These are phyloP conservation scores for Fusarium redolens DNA, from an alignment of 2,329 filamentous ascomycete species.

Conservation along the genomic window DNA sequence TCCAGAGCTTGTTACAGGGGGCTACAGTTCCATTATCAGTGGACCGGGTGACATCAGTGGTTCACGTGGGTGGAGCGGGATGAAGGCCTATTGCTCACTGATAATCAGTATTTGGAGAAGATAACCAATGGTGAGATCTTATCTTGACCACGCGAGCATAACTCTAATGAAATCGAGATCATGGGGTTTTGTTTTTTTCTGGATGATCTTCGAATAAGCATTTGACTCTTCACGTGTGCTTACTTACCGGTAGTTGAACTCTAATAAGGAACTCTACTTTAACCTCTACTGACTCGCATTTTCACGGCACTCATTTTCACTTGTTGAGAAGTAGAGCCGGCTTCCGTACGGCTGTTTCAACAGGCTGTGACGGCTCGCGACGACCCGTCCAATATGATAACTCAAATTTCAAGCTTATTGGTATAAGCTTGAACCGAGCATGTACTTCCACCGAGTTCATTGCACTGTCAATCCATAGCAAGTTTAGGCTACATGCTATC, in stretches of 20 bases:
- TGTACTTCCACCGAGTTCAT: neutral
- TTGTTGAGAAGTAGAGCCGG: neutral
- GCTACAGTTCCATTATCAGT: slow-evolving; percentile 14
- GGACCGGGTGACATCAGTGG: slow-evolving; percentile 36
- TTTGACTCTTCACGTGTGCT: neutral
- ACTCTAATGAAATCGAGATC: slow-evolving; percentile 21
- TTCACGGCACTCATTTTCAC: neutral
- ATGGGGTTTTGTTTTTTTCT: slow-evolving; percentile 24
- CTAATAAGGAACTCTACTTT: neutral
- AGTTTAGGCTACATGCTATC: neutral
- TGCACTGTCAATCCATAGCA: neutral
- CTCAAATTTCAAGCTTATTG: neutral
- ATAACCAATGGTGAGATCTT: slow-evolving; percentile 24
- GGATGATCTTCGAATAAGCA: neutral
- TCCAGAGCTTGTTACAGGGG: slow-evolving; percentile 13
- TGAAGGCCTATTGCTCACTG: slow-evolving; percentile 8
- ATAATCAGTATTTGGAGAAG: neutral
- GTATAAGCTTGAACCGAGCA: neutral
- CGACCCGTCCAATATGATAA: slow-evolving; percentile 2
- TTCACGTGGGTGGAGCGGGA: slow-evolving; percentile 22
- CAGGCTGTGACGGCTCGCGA: slow-evolving; percentile 18
- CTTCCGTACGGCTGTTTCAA: slow-evolving; percentile 30
- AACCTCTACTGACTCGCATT: slow-evolving; percentile 3
- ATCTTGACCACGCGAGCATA: slow-evolving; percentile 32
- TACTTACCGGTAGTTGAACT: neutral